Base-by-base conservation (phyloP, 23 red algal genomes). In the Cyanidium caldarium region DNA sequence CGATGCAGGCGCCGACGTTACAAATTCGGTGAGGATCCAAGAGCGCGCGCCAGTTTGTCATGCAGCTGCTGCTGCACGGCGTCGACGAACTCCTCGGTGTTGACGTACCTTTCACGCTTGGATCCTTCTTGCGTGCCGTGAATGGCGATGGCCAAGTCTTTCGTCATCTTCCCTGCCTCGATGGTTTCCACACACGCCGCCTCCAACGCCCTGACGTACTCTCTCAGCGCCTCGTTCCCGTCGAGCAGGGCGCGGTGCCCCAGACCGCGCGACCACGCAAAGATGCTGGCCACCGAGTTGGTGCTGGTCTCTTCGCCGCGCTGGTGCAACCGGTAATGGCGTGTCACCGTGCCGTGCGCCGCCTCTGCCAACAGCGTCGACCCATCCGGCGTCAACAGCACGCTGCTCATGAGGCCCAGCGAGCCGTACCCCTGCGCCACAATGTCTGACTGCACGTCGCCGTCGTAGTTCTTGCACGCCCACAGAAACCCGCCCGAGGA, bases 391-490 rank as follows among this genome's bases (percentile, higher is more conserved):
- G 75, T 73, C 25, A 94, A 45, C 34, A 94, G 70, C 20, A 84
- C 77, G 1, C 76, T 82, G 1, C 80, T 94, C 88, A 94, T 94
- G 36, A 94, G 69, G 39, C 88, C 88, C 68, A 94, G 42, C 39
- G 77, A 82, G 46, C 88, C 88, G 41, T 82, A 94, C 31, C 88
- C 88, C 40, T 94, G 88, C 19, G 88, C 88, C 67, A 75, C 74
- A 75, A 94, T 86, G 65, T 94, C 87, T 73, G 68, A 39, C 65
- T 76, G 42, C 35, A 88, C 88, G 58, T 94, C 88, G 2, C 88
- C 88, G 46, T 94, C 88, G 42, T 94, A 94, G 70, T 94, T 94
- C 76, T 94, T 94, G 2, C 82, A 72, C 15, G 88, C 88, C 19
- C 70, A 73, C 13, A 94, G 33, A 66, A 82, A 86, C 12, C 78